phyloP scores from a whole-genome alignment of 1,284 basidiomycete genomes.

The Cutaneotrichosporon sp. region DNA sequence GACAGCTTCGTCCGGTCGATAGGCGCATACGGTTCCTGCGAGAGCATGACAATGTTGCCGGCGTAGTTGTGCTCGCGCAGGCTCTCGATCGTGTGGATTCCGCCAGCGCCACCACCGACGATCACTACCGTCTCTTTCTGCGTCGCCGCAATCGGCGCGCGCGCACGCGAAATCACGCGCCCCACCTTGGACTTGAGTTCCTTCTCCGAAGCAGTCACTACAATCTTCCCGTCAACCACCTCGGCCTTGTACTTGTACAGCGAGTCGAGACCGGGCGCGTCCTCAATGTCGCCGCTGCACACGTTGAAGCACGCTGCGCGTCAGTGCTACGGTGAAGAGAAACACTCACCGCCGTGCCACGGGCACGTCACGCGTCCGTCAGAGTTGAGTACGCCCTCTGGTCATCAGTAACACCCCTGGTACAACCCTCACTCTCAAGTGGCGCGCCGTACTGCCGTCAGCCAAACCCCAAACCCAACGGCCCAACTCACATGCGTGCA shows the following conservation, averaged over 20 bases:
- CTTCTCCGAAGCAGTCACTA: conserved; percentile 66
- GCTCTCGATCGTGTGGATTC: conserved; percentile 74
- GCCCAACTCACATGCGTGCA: conserved; percentile 64
- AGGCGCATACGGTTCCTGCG: conserved; percentile 72
- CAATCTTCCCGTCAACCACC: conserved; percentile 62
- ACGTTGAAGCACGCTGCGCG: conserved; percentile 76
- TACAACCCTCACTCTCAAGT: conserved; percentile 25
- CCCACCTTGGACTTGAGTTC: conserved; percentile 67
- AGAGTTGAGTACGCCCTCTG: conserved; percentile 76
- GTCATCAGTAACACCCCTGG: conserved; percentile 1
- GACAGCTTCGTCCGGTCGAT: conserved; percentile 84
- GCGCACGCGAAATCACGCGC: conserved; percentile 48
- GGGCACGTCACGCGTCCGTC: conserved; percentile 78
- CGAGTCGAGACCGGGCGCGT: conserved; percentile 81
- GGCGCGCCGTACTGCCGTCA: conserved; percentile 41
- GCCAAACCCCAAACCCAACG: neutral
- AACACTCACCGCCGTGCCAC: conserved; percentile 72
- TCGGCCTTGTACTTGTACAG: conserved; percentile 73
- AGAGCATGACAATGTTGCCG: conserved; percentile 71
- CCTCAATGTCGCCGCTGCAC: conserved; percentile 65
- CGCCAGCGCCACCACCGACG: conserved; percentile 72
- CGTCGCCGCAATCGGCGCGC: conserved; percentile 44
- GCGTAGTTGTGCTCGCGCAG: conserved; percentile 75
- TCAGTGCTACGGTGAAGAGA: neutral
- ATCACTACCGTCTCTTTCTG: conserved; percentile 64